Conservation (phyloP, 2,329 filamentous ascomycete genomes). For the Pseudogymnoascus sp. region DNA sequence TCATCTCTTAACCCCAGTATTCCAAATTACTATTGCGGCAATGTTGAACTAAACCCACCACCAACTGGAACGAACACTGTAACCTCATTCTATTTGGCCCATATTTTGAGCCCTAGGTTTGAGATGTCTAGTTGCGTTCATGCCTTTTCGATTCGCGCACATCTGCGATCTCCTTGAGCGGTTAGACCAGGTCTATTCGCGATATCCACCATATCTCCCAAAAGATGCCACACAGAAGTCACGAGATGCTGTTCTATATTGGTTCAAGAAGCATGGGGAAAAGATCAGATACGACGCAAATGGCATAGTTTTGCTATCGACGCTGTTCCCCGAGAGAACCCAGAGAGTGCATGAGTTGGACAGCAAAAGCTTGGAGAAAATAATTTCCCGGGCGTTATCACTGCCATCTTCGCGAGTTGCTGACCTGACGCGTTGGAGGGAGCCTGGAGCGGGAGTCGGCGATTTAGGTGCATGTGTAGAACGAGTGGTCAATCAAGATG, state of each 20-base stretch:
- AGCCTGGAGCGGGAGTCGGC: slow-evolving; percentile 41
- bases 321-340: slow-evolving; percentile 66
- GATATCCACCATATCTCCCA: slow-evolving; percentile 33
- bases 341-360: slow-evolving; percentile 73
- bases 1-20: background rate
- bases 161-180: slow-evolving; percentile 68
- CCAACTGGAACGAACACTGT: background rate
- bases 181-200: slow-evolving; percentile 44
- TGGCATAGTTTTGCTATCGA: slow-evolving; percentile 60
- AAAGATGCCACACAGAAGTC: slow-evolving; percentile 41
- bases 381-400: slow-evolving; percentile 59
- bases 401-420: slow-evolving; percentile 53
- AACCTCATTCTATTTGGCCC: background rate
- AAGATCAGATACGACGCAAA: slow-evolving; percentile 50
- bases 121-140: slow-evolving; percentile 26
- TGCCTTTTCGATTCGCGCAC: slow-evolving; percentile 60
- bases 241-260: slow-evolving; percentile 49
- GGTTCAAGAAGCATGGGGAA: slow-evolving; percentile 60
- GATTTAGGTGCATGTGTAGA: slow-evolving; percentile 70
- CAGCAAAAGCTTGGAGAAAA: slow-evolving; percentile 47
- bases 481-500: slow-evolving; percentile 53
- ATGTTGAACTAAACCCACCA: background rate
- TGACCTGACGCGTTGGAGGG: slow-evolving; percentile 56
- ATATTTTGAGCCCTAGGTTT: background rate
- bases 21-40: slow-evolving; percentile 2